phyloP scores from a whole-genome alignment of 805 yeast genomes.

The Jamesozyma jinghongensis region DNA sequence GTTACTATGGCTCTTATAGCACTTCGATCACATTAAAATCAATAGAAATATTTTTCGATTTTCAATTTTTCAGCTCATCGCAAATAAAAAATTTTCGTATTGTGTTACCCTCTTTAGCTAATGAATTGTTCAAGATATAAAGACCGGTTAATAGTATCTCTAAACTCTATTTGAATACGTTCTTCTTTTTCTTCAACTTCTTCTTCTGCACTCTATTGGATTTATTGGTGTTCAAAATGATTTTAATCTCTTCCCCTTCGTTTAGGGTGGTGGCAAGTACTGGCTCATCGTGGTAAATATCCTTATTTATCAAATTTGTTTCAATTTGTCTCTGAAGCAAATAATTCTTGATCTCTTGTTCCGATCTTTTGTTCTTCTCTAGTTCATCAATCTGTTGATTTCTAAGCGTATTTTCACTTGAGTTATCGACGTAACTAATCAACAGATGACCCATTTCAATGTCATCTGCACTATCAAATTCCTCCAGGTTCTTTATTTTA shows the following conservation, averaged over 20 bases:
- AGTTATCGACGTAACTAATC: slow-evolving; percentile 47
- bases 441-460: slow-evolving; percentile 32
- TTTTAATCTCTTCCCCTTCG: not conserved
- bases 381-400: slow-evolving; percentile 33
- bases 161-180: not conserved
- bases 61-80: slow-evolving; percentile 1
- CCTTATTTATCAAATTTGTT: slow-evolving; percentile 2
- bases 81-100: not conserved
- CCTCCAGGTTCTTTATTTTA: slow-evolving; percentile 36
- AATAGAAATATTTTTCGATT: not conserved
- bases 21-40: not conserved
- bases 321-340: slow-evolving; percentile 47
- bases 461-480: slow-evolving; percentile 29
- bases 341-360: slow-evolving; percentile 37
- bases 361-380: slow-evolving; percentile 33
- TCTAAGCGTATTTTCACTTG: slow-evolving; percentile 39
- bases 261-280: not conserved
- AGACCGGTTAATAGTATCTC: not conserved
- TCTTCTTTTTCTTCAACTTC: not conserved
- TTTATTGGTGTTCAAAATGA: not conserved
- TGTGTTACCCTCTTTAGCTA: not conserved
- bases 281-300: not conserved
- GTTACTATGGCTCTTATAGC: not conserved
- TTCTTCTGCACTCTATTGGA: not conserved
- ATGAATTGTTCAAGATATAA: not conserved